Evolutionary conservation across 1,139 yeast species (phyloP).

Genomic region (Pneumocystis wakefieldiae): DNA sequence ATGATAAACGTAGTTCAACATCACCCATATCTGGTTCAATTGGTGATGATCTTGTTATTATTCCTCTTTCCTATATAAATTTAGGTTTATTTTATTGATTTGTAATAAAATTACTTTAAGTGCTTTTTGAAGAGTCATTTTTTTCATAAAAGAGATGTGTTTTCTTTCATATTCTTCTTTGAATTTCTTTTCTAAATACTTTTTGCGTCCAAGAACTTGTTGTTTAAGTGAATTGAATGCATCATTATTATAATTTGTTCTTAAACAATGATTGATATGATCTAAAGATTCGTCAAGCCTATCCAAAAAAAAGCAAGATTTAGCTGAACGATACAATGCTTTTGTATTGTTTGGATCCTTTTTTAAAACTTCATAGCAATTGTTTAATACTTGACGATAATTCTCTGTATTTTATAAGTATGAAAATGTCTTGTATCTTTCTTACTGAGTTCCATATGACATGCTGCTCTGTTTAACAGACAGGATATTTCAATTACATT

Average conservation of each 20-base stretch:
- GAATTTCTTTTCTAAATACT: slow-evolving; percentile 17
- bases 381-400: slow-evolving; percentile 73
- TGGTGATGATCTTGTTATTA: slow-evolving; percentile 9
- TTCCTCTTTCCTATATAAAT: slow-evolving; percentile 6
- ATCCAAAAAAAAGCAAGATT: slow-evolving; percentile 57
- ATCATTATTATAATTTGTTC: slow-evolving; percentile 42
- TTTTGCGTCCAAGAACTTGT: slow-evolving; percentile 19
- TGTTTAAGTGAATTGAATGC: slow-evolving; percentile 25
- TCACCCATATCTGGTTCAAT: slow-evolving; percentile 13
- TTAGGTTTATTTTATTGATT: not conserved
- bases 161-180: slow-evolving; percentile 25
- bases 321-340: slow-evolving; percentile 74
- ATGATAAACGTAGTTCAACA: slow-evolving; percentile 41
- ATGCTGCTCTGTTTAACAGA: slow-evolving; percentile 74
- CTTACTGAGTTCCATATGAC: slow-evolving; percentile 54
- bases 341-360: slow-evolving; percentile 59
- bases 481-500: slow-evolving; percentile 28
- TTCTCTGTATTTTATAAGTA: slow-evolving; percentile 30
- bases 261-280: slow-evolving; percentile 46
- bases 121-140: slow-evolving; percentile 3
- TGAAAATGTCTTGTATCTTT: not conserved
- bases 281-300: slow-evolving; percentile 58
- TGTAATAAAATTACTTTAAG: not conserved
- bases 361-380: slow-evolving; percentile 57
- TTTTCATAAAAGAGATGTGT: slow-evolving; percentile 20